Evolutionary conservation across 176 grass and related monocot species (phyloP).

Genomic region (Pontederia crassipes): DNA sequence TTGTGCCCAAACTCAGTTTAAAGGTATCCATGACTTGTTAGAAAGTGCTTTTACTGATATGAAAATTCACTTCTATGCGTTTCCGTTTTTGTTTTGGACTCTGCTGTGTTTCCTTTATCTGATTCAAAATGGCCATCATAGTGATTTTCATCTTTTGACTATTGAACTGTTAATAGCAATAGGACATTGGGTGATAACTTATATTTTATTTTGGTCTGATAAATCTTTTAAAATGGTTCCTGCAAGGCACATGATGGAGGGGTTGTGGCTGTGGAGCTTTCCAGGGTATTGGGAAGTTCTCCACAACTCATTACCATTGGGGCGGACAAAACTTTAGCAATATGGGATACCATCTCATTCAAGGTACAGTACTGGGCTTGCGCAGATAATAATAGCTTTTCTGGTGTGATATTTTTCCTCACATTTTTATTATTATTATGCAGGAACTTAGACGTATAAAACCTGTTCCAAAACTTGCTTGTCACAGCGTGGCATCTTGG

Average conservation of each 20-base stretch:
- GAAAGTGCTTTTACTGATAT: constrained; percentile 5
- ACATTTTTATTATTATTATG: constrained; percentile 16
- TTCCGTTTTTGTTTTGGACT: background rate
- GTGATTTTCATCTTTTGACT: too few species aligned
- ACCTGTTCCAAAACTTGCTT: constrained; percentile 93
- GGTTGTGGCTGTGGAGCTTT: constrained; percentile 91
- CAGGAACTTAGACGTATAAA: constrained; percentile 99
- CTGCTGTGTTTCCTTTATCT: background rate
- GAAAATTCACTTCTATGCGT: constrained; percentile 3
- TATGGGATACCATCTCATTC: constrained; percentile 98
- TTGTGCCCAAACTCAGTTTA: constrained; percentile 92
- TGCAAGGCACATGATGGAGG: constrained; percentile 92
- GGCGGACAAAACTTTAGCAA: constrained; percentile 95
- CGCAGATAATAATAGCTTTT: constrained; percentile 5
- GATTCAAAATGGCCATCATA: too few species aligned
- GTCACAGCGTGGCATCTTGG: constrained; percentile 99
- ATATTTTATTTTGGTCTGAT: background rate
- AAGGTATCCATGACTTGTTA: constrained; percentile 40
- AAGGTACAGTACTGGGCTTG: constrained; percentile 24
- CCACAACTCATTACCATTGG: constrained; percentile 97
- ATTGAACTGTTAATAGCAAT: too few species aligned
- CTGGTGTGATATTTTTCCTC: constrained; percentile 2
- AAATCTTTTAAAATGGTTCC: background rate
- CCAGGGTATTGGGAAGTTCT: constrained; percentile 89
- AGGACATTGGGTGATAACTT: too few species aligned